Conservation (phyloP, 805 yeast genomes). For the Vanderwaltozyma polyspora region DNA sequence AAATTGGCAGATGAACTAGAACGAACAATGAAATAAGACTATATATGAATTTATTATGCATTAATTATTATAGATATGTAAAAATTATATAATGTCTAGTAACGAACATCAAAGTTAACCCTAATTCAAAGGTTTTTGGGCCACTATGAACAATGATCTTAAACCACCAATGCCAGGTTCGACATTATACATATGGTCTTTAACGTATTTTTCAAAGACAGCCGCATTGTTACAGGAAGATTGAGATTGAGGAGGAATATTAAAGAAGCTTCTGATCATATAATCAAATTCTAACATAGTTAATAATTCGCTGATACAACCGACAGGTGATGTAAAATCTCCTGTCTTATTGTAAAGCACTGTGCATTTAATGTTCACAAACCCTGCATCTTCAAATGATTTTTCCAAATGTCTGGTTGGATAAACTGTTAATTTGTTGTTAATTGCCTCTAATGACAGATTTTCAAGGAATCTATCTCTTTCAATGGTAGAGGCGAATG, state of each 20-base stretch:
- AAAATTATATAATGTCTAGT: no score
- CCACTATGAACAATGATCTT: conserved; percentile 17
- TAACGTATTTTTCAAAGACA: conserved; percentile 16
- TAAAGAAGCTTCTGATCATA: conserved; percentile 9
- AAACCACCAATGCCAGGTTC: conserved; percentile 21
- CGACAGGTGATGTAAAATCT: conserved; percentile 21
- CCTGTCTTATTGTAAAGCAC: conserved; percentile 20
- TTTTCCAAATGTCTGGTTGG: conserved; percentile 21
- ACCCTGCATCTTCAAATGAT: conserved; percentile 21
- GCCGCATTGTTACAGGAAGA: conserved; percentile 11
- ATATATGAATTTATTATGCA: no score
- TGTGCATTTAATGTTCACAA: conserved; percentile 19
- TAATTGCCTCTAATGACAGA: conserved; percentile 19
- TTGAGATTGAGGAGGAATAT: conserved; percentile 2
- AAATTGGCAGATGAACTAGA: conserved; percentile 25
- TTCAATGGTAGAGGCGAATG: conserved; percentile 16
- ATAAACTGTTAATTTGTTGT: conserved; percentile 16
- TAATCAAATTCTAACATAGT: conserved; percentile 13
- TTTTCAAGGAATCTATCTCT: conserved; percentile 15
- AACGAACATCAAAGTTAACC: no score
- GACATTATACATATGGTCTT: conserved; percentile 20
- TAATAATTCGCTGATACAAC: conserved; percentile 20
- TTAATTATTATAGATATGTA: no score
- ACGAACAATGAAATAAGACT: background rate
- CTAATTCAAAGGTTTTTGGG: conserved; percentile 26